Evolutionary conservation across 2,329 filamentous ascomycete species (phyloP).

Genomic region (Beauveria pseudobassiana): DNA sequence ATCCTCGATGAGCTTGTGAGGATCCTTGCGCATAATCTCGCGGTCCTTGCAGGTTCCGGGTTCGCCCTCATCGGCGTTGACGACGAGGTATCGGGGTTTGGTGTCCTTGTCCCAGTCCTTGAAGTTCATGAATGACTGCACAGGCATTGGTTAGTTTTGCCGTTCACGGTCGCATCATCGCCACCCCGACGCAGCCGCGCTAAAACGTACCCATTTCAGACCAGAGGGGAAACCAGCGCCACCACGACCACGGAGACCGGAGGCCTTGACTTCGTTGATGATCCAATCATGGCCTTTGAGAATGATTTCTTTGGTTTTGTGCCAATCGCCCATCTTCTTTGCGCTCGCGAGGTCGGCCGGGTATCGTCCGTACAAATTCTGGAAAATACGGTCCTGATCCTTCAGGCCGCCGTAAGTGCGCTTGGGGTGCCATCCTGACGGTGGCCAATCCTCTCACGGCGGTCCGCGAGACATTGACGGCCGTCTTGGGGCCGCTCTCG

Average conservation of each 20-base stretch:
- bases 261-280: constrained; percentile 94
- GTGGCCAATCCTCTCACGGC: constrained; percentile 67
- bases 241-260: constrained; percentile 88
- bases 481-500: constrained; percentile 33
- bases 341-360: constrained; percentile 87
- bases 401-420: constrained; percentile 76
- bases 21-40: constrained; percentile 99
- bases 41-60: constrained; percentile 99
- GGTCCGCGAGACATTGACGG: constrained; percentile 34
- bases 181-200: constrained; percentile 8
- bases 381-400: constrained; percentile 98
- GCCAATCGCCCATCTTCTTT: constrained; percentile 98
- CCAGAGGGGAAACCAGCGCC: constrained; percentile 97
- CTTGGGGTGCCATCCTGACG: constrained; percentile 66
- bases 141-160: constrained; percentile 16
- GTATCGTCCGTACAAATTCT: constrained; percentile 93
- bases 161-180: constrained; percentile 8
- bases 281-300: constrained; percentile 98
- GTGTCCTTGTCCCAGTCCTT: constrained; percentile 98
- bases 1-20: constrained; percentile 97
- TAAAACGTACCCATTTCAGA: constrained; percentile 83
- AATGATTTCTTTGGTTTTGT: constrained; percentile 98
- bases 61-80: constrained; percentile 98
- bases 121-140: constrained; percentile 98
- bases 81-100: constrained; percentile 91